These are phyloP conservation scores for Trametes sanguinea DNA, from an alignment of 768 basidiomycete genomes.

Conservation along the genomic window DNA sequence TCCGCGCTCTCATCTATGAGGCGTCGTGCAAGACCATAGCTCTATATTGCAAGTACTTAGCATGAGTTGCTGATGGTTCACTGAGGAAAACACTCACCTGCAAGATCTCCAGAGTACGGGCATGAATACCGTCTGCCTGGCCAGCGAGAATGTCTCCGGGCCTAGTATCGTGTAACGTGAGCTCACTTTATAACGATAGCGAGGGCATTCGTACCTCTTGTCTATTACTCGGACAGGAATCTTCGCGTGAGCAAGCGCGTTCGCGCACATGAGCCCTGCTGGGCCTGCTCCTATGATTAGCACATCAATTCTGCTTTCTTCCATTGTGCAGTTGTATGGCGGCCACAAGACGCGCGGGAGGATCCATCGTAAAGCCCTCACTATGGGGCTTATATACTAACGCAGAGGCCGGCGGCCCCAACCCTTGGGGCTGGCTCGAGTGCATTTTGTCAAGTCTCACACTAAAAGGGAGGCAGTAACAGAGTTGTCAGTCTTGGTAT, in stretches of 20 bases:
- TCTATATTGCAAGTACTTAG: constrained; percentile 12
- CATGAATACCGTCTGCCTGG: constrained; percentile 36
- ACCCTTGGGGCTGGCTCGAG: not conserved
- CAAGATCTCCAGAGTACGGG: constrained; percentile 34
- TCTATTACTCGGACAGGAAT: constrained; percentile 44
- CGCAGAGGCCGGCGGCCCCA: not conserved
- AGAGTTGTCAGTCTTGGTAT: not conserved
- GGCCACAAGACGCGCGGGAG: not conserved
- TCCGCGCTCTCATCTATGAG: constrained; percentile 30
- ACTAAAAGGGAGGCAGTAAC: not conserved
- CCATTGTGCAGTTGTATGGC: not conserved
- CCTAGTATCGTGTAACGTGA: not conserved
- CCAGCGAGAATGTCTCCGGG: constrained; percentile 28
- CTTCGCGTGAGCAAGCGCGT: constrained; percentile 39
- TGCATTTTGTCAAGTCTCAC: not conserved
- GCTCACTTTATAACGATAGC: not conserved
- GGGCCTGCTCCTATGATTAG: constrained; percentile 47
- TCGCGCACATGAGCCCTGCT: constrained; percentile 46
- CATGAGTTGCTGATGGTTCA: too few relatives aligned
- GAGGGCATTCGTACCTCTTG: constrained; percentile 35
- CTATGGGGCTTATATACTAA: not conserved
- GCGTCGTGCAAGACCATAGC: constrained; percentile 32
- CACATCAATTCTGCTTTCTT: constrained; percentile 38
- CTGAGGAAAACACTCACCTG: constrained; percentile 19
- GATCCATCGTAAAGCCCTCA: not conserved